Base-by-base conservation (phyloP, 202 grass and related monocot genomes). In the Zoysia matrella region DNA sequence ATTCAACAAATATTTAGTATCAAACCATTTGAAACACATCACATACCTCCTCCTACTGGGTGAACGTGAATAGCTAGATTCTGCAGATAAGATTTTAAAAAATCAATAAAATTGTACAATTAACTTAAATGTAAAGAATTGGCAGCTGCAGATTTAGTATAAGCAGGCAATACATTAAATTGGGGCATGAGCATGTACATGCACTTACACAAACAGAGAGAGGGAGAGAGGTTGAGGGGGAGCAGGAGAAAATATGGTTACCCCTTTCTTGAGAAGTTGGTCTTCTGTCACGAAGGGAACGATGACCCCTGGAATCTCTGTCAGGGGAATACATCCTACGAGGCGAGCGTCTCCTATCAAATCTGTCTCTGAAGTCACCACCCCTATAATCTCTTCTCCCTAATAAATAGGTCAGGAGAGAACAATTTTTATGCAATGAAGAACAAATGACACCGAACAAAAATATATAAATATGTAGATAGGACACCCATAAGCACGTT, bases 261-360 rank as follows among this genome's bases (percentile, higher is more conserved):
- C 93, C 93, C 81, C 88, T 89, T 80, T 93, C 93, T 86, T 18
- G 77, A 52, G 93, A 97, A 80, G 73, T 77, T 87, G 86, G 86
- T 14, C 86, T 93, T 74, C 73, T 65, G 74, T 89, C 67, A 10
- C 80, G 76, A 86, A 89, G 74, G 49, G 90, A 73, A 71, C 83
- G 88, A 82, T 88, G 85, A 64, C 71, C 90, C 78, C 93, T 93
- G 82, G 77, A 75, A 87, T 89, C 90, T 87, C 83, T 85, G 48
- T 73, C 84, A 87, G 86, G 93, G 75, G 93, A 97, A 69, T 83
- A 65, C 68, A 88, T 97, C 66, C 93, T 77, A 85, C 85, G 79
- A 80, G 93, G 90, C 55, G 93, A 97, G 72, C 90, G 84, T 75
- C 90, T 91, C 74, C 93, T 93, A 57, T 91, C 93, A 91, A 93